A percentile compares a stretch with the other conserved stretches of the same genome.
Conservation (phyloP, 2,329 filamentous ascomycete species). For the Venturia asperata region DNA sequence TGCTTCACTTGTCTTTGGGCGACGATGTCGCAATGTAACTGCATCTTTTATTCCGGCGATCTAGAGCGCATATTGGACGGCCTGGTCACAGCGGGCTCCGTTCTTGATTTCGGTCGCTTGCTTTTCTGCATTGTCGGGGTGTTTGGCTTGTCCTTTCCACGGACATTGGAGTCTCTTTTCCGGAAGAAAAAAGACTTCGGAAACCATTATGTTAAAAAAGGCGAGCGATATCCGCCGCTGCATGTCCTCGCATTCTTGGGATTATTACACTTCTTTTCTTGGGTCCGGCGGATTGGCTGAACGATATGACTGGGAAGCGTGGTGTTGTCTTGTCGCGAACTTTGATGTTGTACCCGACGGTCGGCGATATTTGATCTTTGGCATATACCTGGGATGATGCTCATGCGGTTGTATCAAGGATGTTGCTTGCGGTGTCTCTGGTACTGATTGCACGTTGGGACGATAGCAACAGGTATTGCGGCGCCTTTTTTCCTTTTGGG, state of each 20-base stretch:
- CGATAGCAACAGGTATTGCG: neutral
- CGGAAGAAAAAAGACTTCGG: neutral
- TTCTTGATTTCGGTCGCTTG: conserved; percentile 31
- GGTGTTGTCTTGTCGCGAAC: neutral
- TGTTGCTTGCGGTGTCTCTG: neutral
- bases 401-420: neutral
- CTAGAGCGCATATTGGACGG: conserved; percentile 18
- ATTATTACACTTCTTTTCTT: neutral
- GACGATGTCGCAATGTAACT: conserved; percentile 34
- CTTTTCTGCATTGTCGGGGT: conserved; percentile 18
- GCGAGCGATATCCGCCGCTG: neutral
- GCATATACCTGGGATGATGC: neutral
- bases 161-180: neutral
- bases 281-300: conserved; percentile 2
- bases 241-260: conserved; percentile 5
- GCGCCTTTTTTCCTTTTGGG: neutral
- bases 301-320: conserved; percentile 7
- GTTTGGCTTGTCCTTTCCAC: neutral
- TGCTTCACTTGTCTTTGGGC: conserved; percentile 31
- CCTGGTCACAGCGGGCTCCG: conserved; percentile 29
- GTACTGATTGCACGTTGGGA: neutral
- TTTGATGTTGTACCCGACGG: neutral
- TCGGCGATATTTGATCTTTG: neutral
- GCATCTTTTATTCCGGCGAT: conserved; percentile 12
- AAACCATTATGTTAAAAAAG: neutral